Percentiles rank a stretch among this genome's conserved stretches.
These are phyloP conservation scores for Arthrocladium fulminans DNA, from an alignment of 2,329 filamentous ascomycete species.

Conservation along the genomic window DNA sequence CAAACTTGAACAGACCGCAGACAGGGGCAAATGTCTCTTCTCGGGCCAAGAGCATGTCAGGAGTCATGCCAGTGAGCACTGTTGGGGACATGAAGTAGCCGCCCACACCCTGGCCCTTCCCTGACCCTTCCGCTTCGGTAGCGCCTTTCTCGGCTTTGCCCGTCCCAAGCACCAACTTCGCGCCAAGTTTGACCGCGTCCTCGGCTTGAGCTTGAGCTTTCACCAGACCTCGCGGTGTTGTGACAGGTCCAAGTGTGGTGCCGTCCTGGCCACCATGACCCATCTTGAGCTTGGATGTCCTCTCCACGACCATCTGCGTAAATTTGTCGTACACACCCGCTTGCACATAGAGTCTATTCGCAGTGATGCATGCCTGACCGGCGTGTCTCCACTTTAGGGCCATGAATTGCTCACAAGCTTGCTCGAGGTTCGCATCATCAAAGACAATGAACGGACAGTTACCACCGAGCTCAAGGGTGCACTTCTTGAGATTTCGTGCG, in stretches of 20 bases:
- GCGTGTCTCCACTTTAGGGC: slow-evolving; percentile 36
- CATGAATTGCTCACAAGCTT: slow-evolving; percentile 33
- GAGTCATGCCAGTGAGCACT: slow-evolving; percentile 51
- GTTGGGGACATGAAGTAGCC: slow-evolving; percentile 66
- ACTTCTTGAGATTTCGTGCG: slow-evolving; percentile 53
- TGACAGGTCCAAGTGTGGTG: slow-evolving; percentile 54
- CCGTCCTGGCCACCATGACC: slow-evolving; percentile 49
- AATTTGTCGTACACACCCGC: slow-evolving; percentile 43
- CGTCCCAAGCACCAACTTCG: slow-evolving; percentile 54
- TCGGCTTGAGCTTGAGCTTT: slow-evolving; percentile 52
- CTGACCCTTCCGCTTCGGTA: slow-evolving; percentile 44
- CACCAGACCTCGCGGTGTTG: slow-evolving; percentile 47
- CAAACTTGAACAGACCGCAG: slow-evolving; percentile 54
- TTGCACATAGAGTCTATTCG: slow-evolving; percentile 39
- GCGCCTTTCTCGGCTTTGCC: slow-evolving; percentile 29
- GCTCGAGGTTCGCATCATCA: slow-evolving; percentile 53
- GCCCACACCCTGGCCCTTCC: slow-evolving; percentile 30
- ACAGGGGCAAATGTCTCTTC: slow-evolving; percentile 62
- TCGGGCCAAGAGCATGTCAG: slow-evolving; percentile 47
- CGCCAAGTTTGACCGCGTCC: slow-evolving; percentile 56
- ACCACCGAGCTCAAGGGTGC: slow-evolving; percentile 55
- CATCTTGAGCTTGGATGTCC: slow-evolving; percentile 45
- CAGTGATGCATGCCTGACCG: slow-evolving; percentile 38
- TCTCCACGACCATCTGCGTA: slow-evolving; percentile 44
- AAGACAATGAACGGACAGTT: slow-evolving; percentile 59